Evolutionary conservation across 306 rosid genomes (phyloP).

Genomic region (Sechiopsis laciniata): DNA sequence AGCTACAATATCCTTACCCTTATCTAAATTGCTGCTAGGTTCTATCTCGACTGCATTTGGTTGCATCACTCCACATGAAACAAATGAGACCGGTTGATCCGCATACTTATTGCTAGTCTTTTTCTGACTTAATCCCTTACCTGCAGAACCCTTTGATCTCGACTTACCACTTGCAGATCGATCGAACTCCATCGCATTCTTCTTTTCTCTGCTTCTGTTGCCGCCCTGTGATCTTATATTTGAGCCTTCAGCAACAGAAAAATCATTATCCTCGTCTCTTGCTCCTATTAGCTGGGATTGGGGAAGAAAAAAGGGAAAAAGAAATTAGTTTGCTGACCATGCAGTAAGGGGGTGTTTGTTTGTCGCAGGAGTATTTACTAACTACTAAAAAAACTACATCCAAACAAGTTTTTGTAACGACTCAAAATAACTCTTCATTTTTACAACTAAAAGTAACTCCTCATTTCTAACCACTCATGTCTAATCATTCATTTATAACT

Average conservation of each 20-base stretch:
- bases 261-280: slow-evolving; percentile 55
- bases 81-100: slow-evolving; percentile 66
- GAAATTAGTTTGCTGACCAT: background rate
- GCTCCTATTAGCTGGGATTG: slow-evolving; percentile 58
- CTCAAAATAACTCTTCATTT: too few species aligned
- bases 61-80: slow-evolving; percentile 57
- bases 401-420: too few species aligned
- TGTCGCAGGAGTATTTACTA: too few species aligned
- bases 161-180: slow-evolving; percentile 32
- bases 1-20: slow-evolving; percentile 16
- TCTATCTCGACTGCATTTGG: slow-evolving; percentile 38
- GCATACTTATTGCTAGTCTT: slow-evolving; percentile 51
- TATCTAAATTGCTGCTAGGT: slow-evolving; percentile 31
- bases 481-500: too few species aligned
- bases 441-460: too few species aligned
- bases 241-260: slow-evolving; percentile 40
- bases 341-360: too few species aligned
- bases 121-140: slow-evolving; percentile 42
- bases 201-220: slow-evolving; percentile 38
- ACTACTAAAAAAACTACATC: too few species aligned
- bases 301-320: background rate
- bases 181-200: slow-evolving; percentile 34
- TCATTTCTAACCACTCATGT: too few species aligned
- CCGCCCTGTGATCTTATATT: slow-evolving; percentile 36
- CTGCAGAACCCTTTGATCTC: slow-evolving; percentile 36